Base-by-base conservation (phyloP, 2,329 filamentous ascomycete genomes). In the Aspergillus jensenii region DNA sequence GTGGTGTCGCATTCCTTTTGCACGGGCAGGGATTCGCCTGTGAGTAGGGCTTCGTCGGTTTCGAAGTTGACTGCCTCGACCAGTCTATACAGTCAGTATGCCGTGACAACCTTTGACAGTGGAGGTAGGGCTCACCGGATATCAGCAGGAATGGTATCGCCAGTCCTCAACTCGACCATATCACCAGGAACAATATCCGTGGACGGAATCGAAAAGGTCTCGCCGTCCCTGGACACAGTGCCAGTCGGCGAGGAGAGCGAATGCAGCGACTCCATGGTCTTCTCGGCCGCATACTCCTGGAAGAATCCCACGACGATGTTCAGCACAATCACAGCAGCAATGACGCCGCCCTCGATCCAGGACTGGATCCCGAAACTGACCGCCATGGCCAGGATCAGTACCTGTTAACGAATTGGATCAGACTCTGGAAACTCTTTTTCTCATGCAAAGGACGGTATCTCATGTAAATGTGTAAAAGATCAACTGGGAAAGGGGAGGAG, bases 301-400 rank as follows among this genome's bases (percentile, higher is more conserved):
- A 82, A 82, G 66, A 87, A 85, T 11, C 84, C 84, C 61, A 86
- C 83, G 1, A 80, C 68, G 53, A 85, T 79, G 65, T 86, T 86
- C 43, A 85, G 74, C 3, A 78, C 67, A 59, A 87, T 86, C 65
- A 87, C 83, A 5, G 81, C 84, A 7, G 79, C 78, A 57, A 87
- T 83, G 46, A 86, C 84, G 53, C 81, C 83, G 21, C 83, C 84
- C 74, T 86, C 84, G 55, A 86, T 81, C 68, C 79, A 85, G 59
- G 84, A 83, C 40, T 78, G 71, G 23, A 84, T 82, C 37, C 81
- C 83, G 67, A 82, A 83, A 67, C 80, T 81, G 52, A 84, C 79
- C 58, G 86, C 87, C 86, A 90, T 90, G 66, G 90, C 89, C 68
- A 90, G 86, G 67, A 91, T 83, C 64, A 93, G 87, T 58, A 90